Conservation (phyloP, 2,329 filamentous ascomycete species). For the Apiospora koreana region DNA sequence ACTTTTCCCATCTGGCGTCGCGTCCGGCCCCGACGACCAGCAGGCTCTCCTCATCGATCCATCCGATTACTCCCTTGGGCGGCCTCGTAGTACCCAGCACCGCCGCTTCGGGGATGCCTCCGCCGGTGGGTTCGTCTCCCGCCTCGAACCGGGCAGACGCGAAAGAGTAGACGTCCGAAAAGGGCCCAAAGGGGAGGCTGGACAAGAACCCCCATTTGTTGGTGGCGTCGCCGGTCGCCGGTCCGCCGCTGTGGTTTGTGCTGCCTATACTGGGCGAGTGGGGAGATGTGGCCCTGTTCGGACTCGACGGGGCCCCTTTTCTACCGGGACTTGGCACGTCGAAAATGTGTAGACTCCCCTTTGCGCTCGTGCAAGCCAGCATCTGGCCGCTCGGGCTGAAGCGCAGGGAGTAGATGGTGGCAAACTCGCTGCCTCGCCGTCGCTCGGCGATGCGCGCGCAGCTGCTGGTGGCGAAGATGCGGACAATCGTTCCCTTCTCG, state of each 20-base stretch:
- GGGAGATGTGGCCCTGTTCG: constrained; percentile 15
- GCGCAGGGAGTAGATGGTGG: constrained; percentile 82
- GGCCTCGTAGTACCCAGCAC: constrained; percentile 58
- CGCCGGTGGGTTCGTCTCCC: constrained; percentile 65
- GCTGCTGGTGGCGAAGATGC: constrained; percentile 79
- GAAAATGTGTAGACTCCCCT: constrained; percentile 93
- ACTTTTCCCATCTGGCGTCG: constrained; percentile 87
- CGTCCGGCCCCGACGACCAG: constrained; percentile 77
- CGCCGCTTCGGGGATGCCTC: constrained; percentile 43
- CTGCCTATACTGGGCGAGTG: constrained; percentile 20
- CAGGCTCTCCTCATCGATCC: constrained; percentile 74
- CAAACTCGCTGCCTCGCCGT: constrained; percentile 84
- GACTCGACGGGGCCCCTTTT: neutral
- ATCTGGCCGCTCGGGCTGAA: constrained; percentile 81
- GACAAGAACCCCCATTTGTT: constrained; percentile 86
- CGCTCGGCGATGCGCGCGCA: constrained; percentile 83
- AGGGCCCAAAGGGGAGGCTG: constrained; percentile 83
- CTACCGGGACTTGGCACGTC: constrained; percentile 67
- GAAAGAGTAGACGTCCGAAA: constrained; percentile 89
- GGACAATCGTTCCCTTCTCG: constrained; percentile 85
- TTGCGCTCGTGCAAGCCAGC: constrained; percentile 93
- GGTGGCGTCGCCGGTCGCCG: constrained; percentile 42
- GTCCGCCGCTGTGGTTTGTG: neutral
- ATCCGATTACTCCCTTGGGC: constrained; percentile 82
- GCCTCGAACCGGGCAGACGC: constrained; percentile 80